A percentile compares a stretch with the other conserved stretches of the same genome.
Evolutionary conservation across 805 yeast genomes (phyloP).

Genomic region (Saturnispora serradocipensis): DNA sequence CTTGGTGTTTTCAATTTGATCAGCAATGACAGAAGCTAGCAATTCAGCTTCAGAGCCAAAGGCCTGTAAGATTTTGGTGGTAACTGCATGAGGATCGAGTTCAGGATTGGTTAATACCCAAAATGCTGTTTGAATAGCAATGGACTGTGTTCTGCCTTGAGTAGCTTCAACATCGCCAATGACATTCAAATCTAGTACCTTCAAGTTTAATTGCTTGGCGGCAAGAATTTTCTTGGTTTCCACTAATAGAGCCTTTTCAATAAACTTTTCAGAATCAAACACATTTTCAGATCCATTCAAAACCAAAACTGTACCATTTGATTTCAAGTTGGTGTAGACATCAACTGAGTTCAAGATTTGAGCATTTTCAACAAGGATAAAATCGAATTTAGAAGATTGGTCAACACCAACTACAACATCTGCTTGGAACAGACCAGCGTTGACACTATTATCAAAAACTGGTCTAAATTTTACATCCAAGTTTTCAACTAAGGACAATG

Average conservation of each 20-base stretch:
- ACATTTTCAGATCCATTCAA: constrained; percentile 28
- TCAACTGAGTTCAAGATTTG: constrained; percentile 48
- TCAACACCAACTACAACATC: constrained; percentile 34
- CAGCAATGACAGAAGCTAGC: constrained; percentile 61
- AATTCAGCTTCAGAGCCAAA: constrained; percentile 77
- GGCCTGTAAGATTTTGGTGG: constrained; percentile 69
- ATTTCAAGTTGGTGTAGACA: constrained; percentile 49
- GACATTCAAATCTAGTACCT: constrained; percentile 51
- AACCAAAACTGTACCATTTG: constrained; percentile 48
- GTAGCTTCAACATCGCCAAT: constrained; percentile 64
- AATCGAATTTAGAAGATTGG: constrained; percentile 48
- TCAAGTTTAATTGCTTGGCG: constrained; percentile 42
- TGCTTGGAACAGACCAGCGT: constrained; percentile 70
- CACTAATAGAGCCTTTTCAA: constrained; percentile 44
- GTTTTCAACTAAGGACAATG: constrained; percentile 54
- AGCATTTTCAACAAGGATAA: constrained; percentile 55
- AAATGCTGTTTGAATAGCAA: constrained; percentile 72
- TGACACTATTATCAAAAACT: constrained; percentile 59
- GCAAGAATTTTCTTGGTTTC: constrained; percentile 45
- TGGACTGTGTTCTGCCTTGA: constrained; percentile 62
- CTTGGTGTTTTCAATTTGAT: constrained; percentile 50
- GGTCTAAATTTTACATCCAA: constrained; percentile 48
- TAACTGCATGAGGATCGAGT: constrained; percentile 50
- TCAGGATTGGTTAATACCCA: constrained; percentile 65
- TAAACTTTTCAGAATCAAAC: constrained; percentile 36